These are phyloP conservation scores for Piromyces sp. DNA, from an alignment of 192 early-diverging fungal genomes.

Conservation along the genomic window DNA sequence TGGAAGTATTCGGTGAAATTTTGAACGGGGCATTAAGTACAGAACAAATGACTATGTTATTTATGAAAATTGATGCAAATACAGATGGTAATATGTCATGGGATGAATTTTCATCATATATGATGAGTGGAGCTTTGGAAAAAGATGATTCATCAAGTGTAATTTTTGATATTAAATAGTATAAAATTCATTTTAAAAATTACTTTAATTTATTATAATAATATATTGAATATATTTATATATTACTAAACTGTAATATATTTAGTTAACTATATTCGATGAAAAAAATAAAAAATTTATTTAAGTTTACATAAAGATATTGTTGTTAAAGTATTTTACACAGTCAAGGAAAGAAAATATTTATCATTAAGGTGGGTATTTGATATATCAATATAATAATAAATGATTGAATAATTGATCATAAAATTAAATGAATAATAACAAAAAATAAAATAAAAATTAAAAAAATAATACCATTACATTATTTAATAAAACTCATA, in stretches of 20 bases:
- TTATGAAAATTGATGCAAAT: constrained; percentile 55
- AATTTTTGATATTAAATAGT: background rate
- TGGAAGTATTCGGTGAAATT: constrained; percentile 42
- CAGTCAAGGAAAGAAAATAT: constrained; percentile 41
- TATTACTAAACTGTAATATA: background rate
- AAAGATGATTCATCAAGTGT: constrained; percentile 9
- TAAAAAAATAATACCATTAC: no score
- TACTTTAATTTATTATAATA: no score
- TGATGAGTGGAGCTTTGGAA: constrained; percentile 35
- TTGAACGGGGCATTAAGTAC: constrained; percentile 30
- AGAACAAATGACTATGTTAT: constrained; percentile 51
- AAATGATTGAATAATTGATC: no score
- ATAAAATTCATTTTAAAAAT: no score
- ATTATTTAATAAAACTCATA: no score
- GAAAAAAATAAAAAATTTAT: constrained; percentile 24
- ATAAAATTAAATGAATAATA: no score
- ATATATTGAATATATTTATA: no score
- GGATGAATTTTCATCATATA: constrained; percentile 49
- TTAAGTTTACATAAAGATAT: constrained; percentile 35
- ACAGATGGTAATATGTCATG: constrained; percentile 42
- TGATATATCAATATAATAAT: no score
- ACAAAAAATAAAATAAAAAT: no score
- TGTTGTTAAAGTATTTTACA: constrained; percentile 33
- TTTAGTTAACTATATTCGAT: constrained; percentile 26
- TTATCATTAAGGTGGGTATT: constrained; percentile 26